Base-by-base conservation (phyloP, 768 basidiomycete species). In the Leccinum variicolor region DNA sequence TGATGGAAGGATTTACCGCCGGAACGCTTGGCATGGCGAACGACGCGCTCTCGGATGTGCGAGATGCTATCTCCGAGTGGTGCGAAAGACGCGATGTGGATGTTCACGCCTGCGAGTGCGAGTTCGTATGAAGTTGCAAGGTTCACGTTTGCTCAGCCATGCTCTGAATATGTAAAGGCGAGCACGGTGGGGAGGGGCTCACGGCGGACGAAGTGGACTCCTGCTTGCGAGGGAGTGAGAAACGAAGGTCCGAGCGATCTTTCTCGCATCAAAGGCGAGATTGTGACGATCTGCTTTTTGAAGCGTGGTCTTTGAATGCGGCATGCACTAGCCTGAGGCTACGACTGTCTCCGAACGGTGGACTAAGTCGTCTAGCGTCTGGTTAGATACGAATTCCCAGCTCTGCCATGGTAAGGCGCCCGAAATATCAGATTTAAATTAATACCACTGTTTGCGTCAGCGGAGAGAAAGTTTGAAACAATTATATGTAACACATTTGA, bases 51-150 rank as follows among this genome's bases (percentile, higher is more conserved):
- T 49, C 53, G 56, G 28, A 64, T 23, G 14, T 41, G 53, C 9
- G 19, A 25, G 15, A 64, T 23, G n/a, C 62, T 59, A 17, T 45
- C 3, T 50, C 17, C 10, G 45, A 64, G 62, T 2, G 62, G 11
- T 25, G 52, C n/a, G 9, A 61, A 64, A 15, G 56, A 64, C 1
- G 62, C 56, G 3, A 64, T 49, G 23, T n/a, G 21, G 14, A 64
- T 54, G 29, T 61, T 46, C 10, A 34, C 53, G 4, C 56, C 59
- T 4, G 52, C 49, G 11, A 64, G 50, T 7, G 52, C 63, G 6
- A 64, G 62, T 28, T 64, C 62, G 8, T 61, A 64, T 13, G 62
- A 23, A 7, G 50, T 61, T 17, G 63, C 59, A 14, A 62, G 55
- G 11, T 45, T 54, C 2, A 62, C 53, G 15, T 62, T 57, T 26